Evolutionary conservation across 78 protist genomes (phyloP).

Genomic region (Cyanophora paradoxa): DNA sequence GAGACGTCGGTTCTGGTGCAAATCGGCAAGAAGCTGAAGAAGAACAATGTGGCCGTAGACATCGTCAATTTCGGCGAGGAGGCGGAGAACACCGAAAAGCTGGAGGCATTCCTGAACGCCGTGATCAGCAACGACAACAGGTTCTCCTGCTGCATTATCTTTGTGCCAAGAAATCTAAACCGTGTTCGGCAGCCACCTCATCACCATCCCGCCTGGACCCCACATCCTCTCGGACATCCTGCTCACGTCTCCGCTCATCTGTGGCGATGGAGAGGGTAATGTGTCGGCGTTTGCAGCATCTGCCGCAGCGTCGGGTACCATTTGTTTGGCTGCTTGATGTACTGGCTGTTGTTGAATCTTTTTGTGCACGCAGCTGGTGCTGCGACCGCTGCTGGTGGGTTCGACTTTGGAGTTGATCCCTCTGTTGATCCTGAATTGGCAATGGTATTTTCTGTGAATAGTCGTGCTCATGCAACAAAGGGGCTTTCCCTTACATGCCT

Average conservation of each 20-base stretch:
- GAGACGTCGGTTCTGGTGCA: constrained; percentile 36
- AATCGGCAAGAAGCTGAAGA: constrained; percentile 81
- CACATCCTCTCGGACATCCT: constrained; percentile 70
- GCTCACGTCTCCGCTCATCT: constrained; percentile 47
- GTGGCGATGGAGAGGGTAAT: background rate
- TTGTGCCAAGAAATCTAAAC: background rate
- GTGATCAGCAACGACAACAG: constrained; percentile 79
- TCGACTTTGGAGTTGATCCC: constrained; percentile 55
- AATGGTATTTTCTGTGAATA: too few species aligned
- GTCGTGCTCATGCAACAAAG: background rate
- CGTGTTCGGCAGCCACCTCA: constrained; percentile 38
- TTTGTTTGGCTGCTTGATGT: too few species aligned
- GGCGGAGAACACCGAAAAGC: constrained; percentile 61
- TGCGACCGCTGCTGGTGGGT: constrained; percentile 40
- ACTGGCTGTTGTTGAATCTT: too few species aligned
- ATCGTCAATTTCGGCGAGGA: constrained; percentile 84
- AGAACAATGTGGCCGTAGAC: constrained; percentile 80
- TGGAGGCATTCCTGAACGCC: constrained; percentile 70
- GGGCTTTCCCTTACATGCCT: background rate
- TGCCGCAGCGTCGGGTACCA: background rate
- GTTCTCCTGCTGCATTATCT: background rate
- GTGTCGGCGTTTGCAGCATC: background rate
- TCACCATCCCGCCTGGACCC: constrained; percentile 82
- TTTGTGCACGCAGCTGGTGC: too few species aligned
- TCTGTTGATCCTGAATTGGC: constrained; percentile 74